Evolutionary conservation across 768 basidiomycete species (phyloP).

Genomic region (Boletus rubropictus): DNA sequence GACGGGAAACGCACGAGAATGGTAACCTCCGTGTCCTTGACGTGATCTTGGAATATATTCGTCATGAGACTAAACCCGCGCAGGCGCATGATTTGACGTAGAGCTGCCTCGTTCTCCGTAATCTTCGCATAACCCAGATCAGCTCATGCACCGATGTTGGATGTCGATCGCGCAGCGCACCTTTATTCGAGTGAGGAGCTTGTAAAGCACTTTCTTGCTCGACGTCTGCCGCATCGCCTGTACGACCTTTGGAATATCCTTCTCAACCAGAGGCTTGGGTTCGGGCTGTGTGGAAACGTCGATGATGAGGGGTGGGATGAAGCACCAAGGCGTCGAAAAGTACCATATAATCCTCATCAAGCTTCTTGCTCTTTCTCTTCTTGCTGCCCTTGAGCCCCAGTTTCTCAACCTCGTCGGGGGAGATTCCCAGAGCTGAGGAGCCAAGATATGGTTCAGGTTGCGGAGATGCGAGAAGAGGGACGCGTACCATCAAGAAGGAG

Average conservation of each 20-base stretch:
- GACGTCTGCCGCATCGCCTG: constrained; percentile 86
- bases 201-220: constrained; percentile 74
- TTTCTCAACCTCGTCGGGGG: constrained; percentile 80
- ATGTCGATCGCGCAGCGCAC: constrained; percentile 33
- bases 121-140: constrained; percentile 45
- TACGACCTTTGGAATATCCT: constrained; percentile 86
- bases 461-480: not conserved
- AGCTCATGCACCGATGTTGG: not conserved
- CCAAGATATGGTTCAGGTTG: not conserved
- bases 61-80: constrained; percentile 93
- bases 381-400: constrained; percentile 80
- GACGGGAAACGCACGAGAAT: constrained; percentile 47
- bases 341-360: constrained; percentile 92
- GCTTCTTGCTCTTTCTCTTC: constrained; percentile 86
- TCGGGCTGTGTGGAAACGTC: constrained; percentile 49
- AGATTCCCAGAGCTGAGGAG: constrained; percentile 78
- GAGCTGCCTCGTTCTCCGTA: constrained; percentile 72
- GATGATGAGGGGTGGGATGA: constrained; percentile 1
- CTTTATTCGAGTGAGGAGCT: constrained; percentile 80
- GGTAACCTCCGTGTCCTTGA: constrained; percentile 64
- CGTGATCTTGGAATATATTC: constrained; percentile 75
- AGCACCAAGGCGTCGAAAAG: constrained; percentile 10
- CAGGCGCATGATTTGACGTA: constrained; percentile 83
- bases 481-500: constrained; percentile 80
- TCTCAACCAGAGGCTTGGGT: constrained; percentile 65